These are phyloP conservation scores for Aspergillus eucalypticola DNA, from an alignment of 2,329 filamentous ascomycete genomes.

Conservation along the genomic window DNA sequence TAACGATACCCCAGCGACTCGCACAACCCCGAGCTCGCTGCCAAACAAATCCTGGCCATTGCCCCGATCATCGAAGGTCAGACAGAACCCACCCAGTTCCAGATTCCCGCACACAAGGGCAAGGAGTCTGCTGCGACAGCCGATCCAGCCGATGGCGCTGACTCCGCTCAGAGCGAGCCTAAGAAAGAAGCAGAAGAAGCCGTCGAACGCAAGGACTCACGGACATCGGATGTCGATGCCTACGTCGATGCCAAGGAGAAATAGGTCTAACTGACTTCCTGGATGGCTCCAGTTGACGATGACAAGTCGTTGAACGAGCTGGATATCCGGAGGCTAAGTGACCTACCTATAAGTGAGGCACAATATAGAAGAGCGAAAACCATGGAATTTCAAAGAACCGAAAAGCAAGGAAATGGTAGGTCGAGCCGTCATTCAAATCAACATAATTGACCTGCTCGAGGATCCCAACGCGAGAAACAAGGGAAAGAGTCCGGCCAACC, in stretches of 20 bases:
- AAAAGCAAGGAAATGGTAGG: background rate
- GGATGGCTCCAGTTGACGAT: background rate
- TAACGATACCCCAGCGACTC: slow-evolving; percentile 55
- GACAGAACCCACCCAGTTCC: slow-evolving; percentile 55
- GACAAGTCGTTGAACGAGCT: background rate
- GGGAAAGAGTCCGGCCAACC: background rate
- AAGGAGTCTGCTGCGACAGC: slow-evolving; percentile 4
- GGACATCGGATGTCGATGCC: slow-evolving; percentile 41
- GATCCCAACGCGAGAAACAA: background rate
- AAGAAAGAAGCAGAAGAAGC: slow-evolving; percentile 13
- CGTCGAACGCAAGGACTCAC: slow-evolving; percentile 41
- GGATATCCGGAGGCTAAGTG: background rate
- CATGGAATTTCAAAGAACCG: background rate
- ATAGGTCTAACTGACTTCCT: background rate
- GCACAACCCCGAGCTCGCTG: slow-evolving; percentile 66
- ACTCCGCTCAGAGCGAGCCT: slow-evolving; percentile 3
- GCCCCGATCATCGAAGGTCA: slow-evolving; percentile 83
- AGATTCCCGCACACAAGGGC: slow-evolving; percentile 54
- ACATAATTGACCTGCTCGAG: background rate
- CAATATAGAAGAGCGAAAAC: background rate
- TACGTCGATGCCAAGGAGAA: slow-evolving; percentile 47
- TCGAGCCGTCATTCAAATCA: background rate
- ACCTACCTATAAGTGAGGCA: background rate
- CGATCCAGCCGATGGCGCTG: slow-evolving; percentile 9
- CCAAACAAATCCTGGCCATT: slow-evolving; percentile 81